Percentiles rank a stretch among this genome's conserved stretches.
Conservation (phyloP, 1,139 yeast genomes). For the Saccharomyces hybrid region DNA sequence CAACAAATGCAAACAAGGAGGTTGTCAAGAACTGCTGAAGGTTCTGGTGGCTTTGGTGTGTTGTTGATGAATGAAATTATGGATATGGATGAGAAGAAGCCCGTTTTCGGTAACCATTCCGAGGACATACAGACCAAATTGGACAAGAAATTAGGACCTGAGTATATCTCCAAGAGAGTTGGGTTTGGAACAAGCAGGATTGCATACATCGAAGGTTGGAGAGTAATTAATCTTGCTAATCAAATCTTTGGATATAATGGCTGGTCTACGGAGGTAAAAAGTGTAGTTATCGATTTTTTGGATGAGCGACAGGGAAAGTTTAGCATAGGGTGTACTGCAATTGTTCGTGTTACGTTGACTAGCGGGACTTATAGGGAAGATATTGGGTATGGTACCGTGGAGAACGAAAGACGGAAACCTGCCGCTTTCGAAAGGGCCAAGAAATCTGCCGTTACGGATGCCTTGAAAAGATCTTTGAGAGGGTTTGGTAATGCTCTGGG, state of each 20-base stretch:
- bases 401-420: constrained; percentile 61
- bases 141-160: constrained; percentile 76
- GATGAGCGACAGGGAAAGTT: constrained; percentile 51
- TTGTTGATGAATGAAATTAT: constrained; percentile 1
- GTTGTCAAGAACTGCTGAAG: neutral
- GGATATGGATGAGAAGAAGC: constrained; percentile 23
- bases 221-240: constrained; percentile 67
- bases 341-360: constrained; percentile 60
- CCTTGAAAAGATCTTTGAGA: constrained; percentile 64
- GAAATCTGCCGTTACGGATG: constrained; percentile 79
- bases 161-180: constrained; percentile 72
- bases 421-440: constrained; percentile 75
- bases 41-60: neutral
- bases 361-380: constrained; percentile 78
- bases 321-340: constrained; percentile 60
- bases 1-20: neutral
- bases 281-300: constrained; percentile 59
- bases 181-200: constrained; percentile 67
- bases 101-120: constrained; percentile 13
- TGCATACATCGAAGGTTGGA: constrained; percentile 76
- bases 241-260: constrained; percentile 77
- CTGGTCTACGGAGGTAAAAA: constrained; percentile 65
- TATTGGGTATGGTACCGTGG: constrained; percentile 73
- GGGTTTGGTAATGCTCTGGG: constrained; percentile 78
- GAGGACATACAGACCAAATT: constrained; percentile 36